These are phyloP conservation scores for Trichoderma polysporum DNA, from an alignment of 2,329 filamentous ascomycete species.

Conservation along the genomic window DNA sequence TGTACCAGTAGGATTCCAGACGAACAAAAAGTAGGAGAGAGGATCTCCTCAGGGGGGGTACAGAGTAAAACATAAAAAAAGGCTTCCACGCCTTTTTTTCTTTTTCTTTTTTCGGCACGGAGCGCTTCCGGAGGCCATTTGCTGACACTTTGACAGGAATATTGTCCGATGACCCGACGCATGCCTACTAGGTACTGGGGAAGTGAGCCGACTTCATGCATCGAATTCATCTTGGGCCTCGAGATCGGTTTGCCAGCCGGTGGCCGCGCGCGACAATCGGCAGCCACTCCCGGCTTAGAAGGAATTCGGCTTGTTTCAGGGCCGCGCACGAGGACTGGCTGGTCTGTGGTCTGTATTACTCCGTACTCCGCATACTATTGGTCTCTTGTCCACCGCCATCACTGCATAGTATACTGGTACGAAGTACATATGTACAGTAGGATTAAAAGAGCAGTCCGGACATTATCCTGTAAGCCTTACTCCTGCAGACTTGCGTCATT, in stretches of 20 bases:
- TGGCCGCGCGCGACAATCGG: slow-evolving; percentile 6
- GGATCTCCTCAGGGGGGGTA: not conserved
- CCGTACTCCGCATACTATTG: not conserved
- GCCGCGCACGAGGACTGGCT: not conserved
- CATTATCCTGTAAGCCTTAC: not conserved
- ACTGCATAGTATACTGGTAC: not conserved
- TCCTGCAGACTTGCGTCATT: slow-evolving; percentile 17
- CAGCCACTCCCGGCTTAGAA: slow-evolving; percentile 13
- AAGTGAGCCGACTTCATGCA: slow-evolving; percentile 1
- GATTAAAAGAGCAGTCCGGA: not conserved
- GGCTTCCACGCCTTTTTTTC: not conserved
- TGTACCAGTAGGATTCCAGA: not conserved
- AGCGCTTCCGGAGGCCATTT: not conserved
- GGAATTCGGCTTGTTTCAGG: not conserved
- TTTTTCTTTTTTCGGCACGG: no score
- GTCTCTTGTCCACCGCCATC: not conserved
- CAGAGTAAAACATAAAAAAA: not conserved
- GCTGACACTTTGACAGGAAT: slow-evolving; percentile 5
- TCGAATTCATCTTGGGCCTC: not conserved
- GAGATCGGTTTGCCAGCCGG: slow-evolving; percentile 11
- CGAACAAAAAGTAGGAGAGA: not conserved
- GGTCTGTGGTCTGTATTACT: not conserved
- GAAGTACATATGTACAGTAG: not conserved
- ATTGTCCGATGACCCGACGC: slow-evolving; percentile 14
- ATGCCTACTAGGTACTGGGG: not conserved